Evolutionary conservation across 2,329 filamentous ascomycete genomes (phyloP), one percentile per base, ranked within the genome.

Genomic region (Fusarium sp.): DNA sequence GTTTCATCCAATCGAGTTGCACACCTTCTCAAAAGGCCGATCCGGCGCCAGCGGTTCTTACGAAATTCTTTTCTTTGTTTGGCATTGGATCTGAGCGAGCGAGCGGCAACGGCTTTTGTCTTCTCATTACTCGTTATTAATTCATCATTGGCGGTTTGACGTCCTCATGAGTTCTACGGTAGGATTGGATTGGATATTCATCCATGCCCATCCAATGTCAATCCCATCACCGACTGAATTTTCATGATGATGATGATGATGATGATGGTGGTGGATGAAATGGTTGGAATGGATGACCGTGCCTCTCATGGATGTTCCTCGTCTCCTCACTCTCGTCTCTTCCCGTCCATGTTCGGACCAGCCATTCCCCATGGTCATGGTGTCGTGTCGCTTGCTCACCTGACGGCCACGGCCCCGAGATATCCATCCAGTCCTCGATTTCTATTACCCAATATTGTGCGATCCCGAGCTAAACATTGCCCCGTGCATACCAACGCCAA

Each of bases 391-490:
- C 42, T 67, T 75, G 73, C 73, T 74, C 73, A 75, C 73, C 73
- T 75, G 73, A 75, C 72, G 55, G 61, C 36, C 57, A 63, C 52
- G 49, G 56, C 50, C 58, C 63, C 63, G 69, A 67, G 34, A 73
- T 63, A 72, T 76, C 78, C 81, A 81, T 77, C 78, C 81, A 81
- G 77, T 78, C 75, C 76, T 78, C 75, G 75, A 79, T 84, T 85
- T 84, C 74, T 73, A 84, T 85, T 85, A 84, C 83, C 75, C 81
- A 84, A 85, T 84, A 71, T 72, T 76, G 72, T 69, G 71, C 72
- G 70, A 69, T 72, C 68, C 69, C 72, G 69, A 76, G 75, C 76
- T 76, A 78, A 76, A 59, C 53, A 59, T 55, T 76, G 72, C 65
- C 68, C 71, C 58, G 73, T 71, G 65, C 72, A 72, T 75, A 64